Evolutionary conservation across 2,329 filamentous ascomycete species (phyloP).

Genomic region (Alternaria sp.): DNA sequence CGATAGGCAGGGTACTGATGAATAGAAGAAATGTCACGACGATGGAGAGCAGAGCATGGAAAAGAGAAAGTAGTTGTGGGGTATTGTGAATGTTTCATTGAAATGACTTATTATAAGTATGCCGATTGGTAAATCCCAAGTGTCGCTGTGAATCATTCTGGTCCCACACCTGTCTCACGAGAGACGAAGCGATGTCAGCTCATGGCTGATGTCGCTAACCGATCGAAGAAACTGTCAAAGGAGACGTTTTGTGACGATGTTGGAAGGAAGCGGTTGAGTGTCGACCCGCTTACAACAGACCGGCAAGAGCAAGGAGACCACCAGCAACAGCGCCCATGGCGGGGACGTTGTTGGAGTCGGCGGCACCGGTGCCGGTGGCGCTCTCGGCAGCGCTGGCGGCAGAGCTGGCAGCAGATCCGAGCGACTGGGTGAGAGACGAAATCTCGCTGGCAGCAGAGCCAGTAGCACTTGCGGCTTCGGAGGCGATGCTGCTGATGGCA

Average conservation of each 20-base stretch:
- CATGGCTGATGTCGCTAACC: constrained; percentile 6
- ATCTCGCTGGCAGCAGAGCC: neutral
- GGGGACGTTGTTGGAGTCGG: constrained; percentile 33
- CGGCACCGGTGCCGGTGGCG: constrained; percentile 20
- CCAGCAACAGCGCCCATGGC: constrained; percentile 41
- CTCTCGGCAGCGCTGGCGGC: constrained; percentile 18
- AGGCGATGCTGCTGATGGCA: constrained; percentile 15
- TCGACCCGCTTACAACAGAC: constrained; percentile 38
- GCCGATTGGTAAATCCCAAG: neutral
- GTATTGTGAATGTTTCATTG: constrained; percentile 5
- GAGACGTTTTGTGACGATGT: constrained; percentile 5
- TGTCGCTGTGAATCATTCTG: neutral
- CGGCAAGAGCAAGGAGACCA: constrained; percentile 39
- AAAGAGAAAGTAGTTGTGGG: neutral
- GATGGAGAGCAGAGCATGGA: neutral
- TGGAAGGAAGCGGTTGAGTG: neutral
- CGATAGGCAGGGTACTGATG: too few relatives aligned
- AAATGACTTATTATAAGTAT: constrained; percentile 11
- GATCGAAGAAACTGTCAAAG: constrained; percentile 7
- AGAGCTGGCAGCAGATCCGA: constrained; percentile 6
- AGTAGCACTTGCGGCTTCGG: neutral
- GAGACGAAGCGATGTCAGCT: constrained; percentile 20
- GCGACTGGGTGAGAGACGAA: neutral
- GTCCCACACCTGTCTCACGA: constrained; percentile 12
- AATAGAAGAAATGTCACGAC: too few relatives aligned